Percentiles rank a stretch among this genome's conserved stretches.
These are phyloP conservation scores for Paramecium sonneborni DNA, from an alignment of 73 alveolate species.

Conservation along the genomic window DNA sequence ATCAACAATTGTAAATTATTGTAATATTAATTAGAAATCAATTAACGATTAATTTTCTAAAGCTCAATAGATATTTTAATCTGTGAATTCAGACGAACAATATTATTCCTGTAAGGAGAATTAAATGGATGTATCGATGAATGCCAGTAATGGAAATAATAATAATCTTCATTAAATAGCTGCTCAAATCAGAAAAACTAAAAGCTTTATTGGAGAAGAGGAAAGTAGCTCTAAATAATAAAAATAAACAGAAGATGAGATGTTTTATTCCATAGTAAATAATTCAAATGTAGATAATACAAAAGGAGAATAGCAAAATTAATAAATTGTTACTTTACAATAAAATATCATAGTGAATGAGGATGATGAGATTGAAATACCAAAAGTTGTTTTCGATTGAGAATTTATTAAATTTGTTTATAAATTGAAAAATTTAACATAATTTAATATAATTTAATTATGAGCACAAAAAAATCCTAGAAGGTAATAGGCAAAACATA, in stretches of 20 bases:
- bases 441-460: neutral
- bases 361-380: neutral
- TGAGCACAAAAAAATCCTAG: constrained; percentile 16
- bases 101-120: constrained; percentile 13
- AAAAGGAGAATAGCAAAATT: neutral
- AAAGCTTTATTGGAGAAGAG: constrained; percentile 15
- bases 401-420: neutral
- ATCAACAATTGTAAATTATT: neutral
- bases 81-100: neutral
- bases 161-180: neutral
- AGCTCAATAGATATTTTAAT: neutral
- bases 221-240: constrained; percentile 9
- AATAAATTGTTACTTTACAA: too few species aligned
- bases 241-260: constrained; percentile 10
- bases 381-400: neutral
- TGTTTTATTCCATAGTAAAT: constrained; percentile 16
- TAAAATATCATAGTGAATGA: too few species aligned
- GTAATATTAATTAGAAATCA: neutral
- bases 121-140: neutral
- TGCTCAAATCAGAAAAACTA: neutral
- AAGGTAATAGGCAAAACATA: neutral
- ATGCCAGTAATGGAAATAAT: neutral
- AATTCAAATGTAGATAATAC: neutral
- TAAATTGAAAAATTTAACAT: neutral
- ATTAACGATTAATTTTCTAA: neutral